These are phyloP conservation scores for Passalora sequoiae DNA, from an alignment of 2,329 filamentous ascomycete species.

Conservation along the genomic window DNA sequence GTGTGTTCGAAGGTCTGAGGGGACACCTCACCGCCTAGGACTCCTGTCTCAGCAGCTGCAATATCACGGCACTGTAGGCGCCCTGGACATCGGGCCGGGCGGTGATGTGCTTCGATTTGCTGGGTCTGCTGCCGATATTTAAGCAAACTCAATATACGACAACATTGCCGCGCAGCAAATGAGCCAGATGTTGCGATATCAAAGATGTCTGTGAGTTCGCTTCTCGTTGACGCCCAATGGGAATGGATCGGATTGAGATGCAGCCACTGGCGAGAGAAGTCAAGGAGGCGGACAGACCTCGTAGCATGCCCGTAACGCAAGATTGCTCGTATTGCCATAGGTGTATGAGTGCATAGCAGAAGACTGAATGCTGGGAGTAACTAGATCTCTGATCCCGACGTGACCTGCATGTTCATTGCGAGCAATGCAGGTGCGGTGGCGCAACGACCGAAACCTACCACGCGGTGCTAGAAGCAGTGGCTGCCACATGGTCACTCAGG, in stretches of 20 bases:
- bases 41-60: conserved; percentile 1
- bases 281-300: neutral
- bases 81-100: conserved; percentile 3
- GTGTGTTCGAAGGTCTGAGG: conserved; percentile 7
- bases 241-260: conserved; percentile 2
- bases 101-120: conserved; percentile 1
- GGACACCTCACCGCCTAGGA: conserved; percentile 3
- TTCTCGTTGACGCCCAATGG: conserved; percentile 5
- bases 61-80: neutral
- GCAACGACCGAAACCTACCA: conserved; percentile 9
- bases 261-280: conserved; percentile 7
- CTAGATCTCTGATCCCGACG: too few species aligned
- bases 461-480: conserved; percentile 5
- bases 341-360: too few species aligned
- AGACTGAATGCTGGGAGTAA: too few species aligned
- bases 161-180: neutral
- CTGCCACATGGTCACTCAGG: conserved; percentile 9
- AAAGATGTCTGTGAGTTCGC: neutral
- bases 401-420: too few species aligned
- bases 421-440: conserved; percentile 9
- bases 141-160: conserved; percentile 7
- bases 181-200: neutral
- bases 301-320: conserved; percentile 1
- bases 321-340: too few species aligned
- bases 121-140: conserved; percentile 3